Percentiles rank a stretch among this genome's conserved stretches.
These are phyloP conservation scores for Paramecium biaurelia DNA, from an alignment of 73 alveolate genomes.

Conservation along the genomic window DNA sequence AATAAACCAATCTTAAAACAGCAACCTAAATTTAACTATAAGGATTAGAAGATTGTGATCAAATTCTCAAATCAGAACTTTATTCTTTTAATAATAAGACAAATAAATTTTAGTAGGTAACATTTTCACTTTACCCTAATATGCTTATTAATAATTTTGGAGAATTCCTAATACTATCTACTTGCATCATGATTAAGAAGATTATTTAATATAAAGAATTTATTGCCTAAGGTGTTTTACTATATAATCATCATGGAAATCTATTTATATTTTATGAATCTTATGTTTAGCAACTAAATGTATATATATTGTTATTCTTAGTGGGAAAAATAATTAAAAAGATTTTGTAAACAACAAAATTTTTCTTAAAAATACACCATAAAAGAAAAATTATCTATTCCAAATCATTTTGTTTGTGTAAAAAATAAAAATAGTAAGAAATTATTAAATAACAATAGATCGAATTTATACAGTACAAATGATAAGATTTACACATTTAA, in stretches of 20 bases:
- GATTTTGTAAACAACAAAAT: conserved; percentile 47
- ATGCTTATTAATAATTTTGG: neutral
- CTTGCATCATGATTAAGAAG: neutral
- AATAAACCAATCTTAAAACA: neutral
- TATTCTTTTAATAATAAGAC: neutral
- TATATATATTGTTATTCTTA: neutral
- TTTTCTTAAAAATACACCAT: neutral
- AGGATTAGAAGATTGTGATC: conserved; percentile 37
- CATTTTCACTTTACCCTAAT: conserved; percentile 28
- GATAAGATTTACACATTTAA: neutral
- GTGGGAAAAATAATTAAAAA: conserved; percentile 46
- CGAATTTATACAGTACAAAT: conserved; percentile 41
- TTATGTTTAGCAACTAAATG: conserved; percentile 26
- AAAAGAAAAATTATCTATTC: conserved; percentile 11
- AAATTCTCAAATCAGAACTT: conserved; percentile 31
- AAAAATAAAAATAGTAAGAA: conserved; percentile 33
- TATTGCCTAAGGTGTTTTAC: neutral
- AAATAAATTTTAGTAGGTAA: neutral
- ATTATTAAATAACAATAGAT: neutral
- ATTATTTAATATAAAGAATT: conserved; percentile 37
- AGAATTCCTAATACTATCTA: neutral
- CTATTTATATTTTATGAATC: conserved; percentile 36
- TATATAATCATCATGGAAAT: conserved; percentile 13
- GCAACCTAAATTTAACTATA: neutral
- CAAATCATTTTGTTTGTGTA: conserved; percentile 20